These are phyloP conservation scores for Prillingera fragicola DNA, from an alignment of 1,284 basidiomycete species.

Conservation along the genomic window DNA sequence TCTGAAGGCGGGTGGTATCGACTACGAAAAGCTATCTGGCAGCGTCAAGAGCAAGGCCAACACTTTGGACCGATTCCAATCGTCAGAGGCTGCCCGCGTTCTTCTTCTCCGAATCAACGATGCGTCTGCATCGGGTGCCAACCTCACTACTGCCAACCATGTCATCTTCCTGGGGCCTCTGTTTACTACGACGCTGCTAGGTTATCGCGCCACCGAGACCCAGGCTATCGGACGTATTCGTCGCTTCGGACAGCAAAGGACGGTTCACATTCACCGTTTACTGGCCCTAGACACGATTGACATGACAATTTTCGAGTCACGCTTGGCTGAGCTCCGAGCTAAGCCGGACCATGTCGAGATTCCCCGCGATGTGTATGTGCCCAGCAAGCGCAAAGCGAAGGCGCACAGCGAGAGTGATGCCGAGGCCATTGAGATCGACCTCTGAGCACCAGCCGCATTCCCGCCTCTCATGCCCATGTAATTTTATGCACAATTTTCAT, in stretches of 20 bases:
- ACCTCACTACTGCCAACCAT: slow-evolving; percentile 87
- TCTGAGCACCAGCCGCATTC: too few relatives aligned
- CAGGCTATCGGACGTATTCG: slow-evolving; percentile 85
- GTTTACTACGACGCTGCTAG: slow-evolving; percentile 68
- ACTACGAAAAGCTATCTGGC: slow-evolving; percentile 75
- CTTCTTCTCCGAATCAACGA: slow-evolving; percentile 86
- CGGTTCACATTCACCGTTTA: slow-evolving; percentile 74
- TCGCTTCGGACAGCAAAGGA: slow-evolving; percentile 75
- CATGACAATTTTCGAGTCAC: slow-evolving; percentile 56
- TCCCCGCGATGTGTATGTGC: slow-evolving; percentile 23
- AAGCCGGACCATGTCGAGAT: slow-evolving; percentile 37
- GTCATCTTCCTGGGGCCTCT: slow-evolving; percentile 91
- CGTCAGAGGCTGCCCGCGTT: slow-evolving; percentile 63
- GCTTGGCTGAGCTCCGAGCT: slow-evolving; percentile 23
- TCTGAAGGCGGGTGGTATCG: slow-evolving; percentile 63
- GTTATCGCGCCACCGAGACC: slow-evolving; percentile 78
- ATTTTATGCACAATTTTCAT: not conserved
- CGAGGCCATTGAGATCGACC: too few relatives aligned
- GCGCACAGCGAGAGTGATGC: not conserved
- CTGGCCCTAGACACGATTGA: slow-evolving; percentile 79
- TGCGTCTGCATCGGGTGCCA: slow-evolving; percentile 86
- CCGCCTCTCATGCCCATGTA: not conserved
- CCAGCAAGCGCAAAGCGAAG: not conserved
- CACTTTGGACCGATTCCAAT: slow-evolving; percentile 75
- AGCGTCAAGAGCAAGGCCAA: slow-evolving; percentile 70